Evolutionary conservation across 306 rosid species (phyloP), one percentile per base, ranked within the genome.

Genomic region (Myrica gale): DNA sequence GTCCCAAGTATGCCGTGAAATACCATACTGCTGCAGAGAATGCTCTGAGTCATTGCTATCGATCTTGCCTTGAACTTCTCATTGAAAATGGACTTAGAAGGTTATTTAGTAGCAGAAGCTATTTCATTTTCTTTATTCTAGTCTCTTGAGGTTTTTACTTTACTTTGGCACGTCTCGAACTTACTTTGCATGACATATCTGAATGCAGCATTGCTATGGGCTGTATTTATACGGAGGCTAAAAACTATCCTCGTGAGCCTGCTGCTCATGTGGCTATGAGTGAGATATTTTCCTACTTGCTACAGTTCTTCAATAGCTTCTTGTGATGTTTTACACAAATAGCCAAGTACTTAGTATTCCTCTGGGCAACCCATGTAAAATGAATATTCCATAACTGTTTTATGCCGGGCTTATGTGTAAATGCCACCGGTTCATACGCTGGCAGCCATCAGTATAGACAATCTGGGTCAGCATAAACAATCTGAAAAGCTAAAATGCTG

Each of bases 1-100:
- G 99, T 58, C 99, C 99, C 41, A 96, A 92, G 86, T 96, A 96
- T 87, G 99, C 97, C 5, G 88, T 89, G 62, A 96, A 96, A 81
- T 96, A 96, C 82, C 99, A 96, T 80, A 92, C 99, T 61, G 99
- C 99, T 50, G 98, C 99, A 66, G 99, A 96, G 85, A 96, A 92
- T 79, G 97, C 99, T 81, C 85, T 96, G 75, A 96, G 99, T 81
- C 99, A 96, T 82, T 96, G 99, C 80, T 96, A 96, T 44, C 98
- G 99, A 23, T 89, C 99, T 83, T 92, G 99, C 86, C 91, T 96
- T 43, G 98, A 96, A 87, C 96, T 96, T 78, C 93, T 96, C 71
- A 83, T 95, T 50, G 98, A 96, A 52, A 78, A 88, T 86, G 96
- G 97, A 43, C 85, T 96, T 84, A 86, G 75, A 80, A 95, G 98